phyloP scores from a whole-genome alignment of 192 early-diverging fungal species.

The Backusella macrospora region DNA sequence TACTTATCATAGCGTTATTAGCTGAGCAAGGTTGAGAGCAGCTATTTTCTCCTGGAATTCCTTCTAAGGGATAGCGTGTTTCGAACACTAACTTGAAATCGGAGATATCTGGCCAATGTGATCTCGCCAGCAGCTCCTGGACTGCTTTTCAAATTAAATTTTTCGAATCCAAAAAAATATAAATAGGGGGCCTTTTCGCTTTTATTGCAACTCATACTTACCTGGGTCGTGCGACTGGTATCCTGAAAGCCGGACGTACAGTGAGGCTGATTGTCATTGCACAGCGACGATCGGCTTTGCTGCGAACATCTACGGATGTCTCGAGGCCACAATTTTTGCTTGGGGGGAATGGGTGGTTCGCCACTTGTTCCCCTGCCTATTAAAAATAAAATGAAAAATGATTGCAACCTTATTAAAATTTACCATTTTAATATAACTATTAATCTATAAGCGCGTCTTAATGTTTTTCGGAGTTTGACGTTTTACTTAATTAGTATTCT shows the following conservation, averaged over 20 bases:
- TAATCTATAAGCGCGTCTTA: too few relatives aligned
- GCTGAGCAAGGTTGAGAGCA: too few relatives aligned
- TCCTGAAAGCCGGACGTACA: conserved; percentile 25
- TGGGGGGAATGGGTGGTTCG: conserved; percentile 26
- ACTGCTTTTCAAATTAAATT: not conserved
- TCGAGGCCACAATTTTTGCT: conserved; percentile 39
- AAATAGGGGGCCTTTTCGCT: conserved; percentile 14
- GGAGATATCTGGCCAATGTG: not conserved
- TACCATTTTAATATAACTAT: too few relatives aligned
- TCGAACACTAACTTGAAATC: not conserved
- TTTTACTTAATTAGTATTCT: too few relatives aligned
- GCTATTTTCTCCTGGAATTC: too few relatives aligned
- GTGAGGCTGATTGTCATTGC: conserved; percentile 31
- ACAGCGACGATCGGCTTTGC: conserved; percentile 33
- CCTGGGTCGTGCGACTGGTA: conserved; percentile 37
- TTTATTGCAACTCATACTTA: conserved; percentile 35
- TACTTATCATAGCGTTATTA: too few relatives aligned
- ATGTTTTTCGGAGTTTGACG: too few relatives aligned
- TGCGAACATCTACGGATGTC: conserved; percentile 36
- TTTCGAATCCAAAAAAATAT: conserved; percentile 22
- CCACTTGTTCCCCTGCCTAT: conserved; percentile 11
- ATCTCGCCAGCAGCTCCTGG: not conserved
- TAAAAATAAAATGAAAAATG: conserved; percentile 24
- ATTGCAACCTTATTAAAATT: too few relatives aligned
- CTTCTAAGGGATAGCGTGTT: not conserved